These are phyloP conservation scores for Populus davidiana DNA, from an alignment of 345 rosid species.

Conservation along the genomic window DNA sequence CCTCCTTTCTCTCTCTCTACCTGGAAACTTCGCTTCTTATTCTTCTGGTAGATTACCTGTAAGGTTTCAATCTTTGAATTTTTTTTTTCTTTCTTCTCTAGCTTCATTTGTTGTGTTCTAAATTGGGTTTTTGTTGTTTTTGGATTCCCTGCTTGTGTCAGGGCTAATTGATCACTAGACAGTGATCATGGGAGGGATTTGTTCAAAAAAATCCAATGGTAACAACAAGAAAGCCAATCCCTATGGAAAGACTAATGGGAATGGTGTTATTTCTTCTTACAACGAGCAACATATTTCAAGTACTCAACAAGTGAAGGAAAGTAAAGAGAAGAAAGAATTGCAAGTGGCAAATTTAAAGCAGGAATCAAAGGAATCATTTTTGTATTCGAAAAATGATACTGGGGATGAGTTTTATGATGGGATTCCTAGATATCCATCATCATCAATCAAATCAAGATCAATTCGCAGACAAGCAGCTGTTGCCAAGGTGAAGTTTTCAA, in stretches of 20 bases:
- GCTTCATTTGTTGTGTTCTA: not conserved
- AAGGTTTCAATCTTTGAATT: not conserved
- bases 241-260: not conserved
- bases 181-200: not conserved
- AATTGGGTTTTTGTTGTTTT: not conserved
- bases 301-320: not conserved
- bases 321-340: not conserved
- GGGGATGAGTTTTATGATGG: constrained; percentile 61
- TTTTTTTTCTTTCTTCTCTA: not conserved
- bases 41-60: not conserved
- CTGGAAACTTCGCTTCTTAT: not conserved
- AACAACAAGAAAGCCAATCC: not conserved
- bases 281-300: not conserved
- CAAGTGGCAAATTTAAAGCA: not conserved
- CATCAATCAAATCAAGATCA: constrained; percentile 44
- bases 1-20: not conserved
- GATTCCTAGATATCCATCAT: constrained; percentile 39
- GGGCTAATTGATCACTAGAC: not conserved
- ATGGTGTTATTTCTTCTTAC: not conserved
- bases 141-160: not conserved
- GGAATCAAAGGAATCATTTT: not conserved
- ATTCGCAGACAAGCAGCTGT: constrained; percentile 50
- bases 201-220: not conserved
- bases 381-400: not conserved
- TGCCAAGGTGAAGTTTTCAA: constrained; percentile 43